Evolutionary conservation across 495 filamentous ascomycete species (phyloP), one percentile per base, ranked within the genome.

Genomic region (Bombardia bombarda): DNA sequence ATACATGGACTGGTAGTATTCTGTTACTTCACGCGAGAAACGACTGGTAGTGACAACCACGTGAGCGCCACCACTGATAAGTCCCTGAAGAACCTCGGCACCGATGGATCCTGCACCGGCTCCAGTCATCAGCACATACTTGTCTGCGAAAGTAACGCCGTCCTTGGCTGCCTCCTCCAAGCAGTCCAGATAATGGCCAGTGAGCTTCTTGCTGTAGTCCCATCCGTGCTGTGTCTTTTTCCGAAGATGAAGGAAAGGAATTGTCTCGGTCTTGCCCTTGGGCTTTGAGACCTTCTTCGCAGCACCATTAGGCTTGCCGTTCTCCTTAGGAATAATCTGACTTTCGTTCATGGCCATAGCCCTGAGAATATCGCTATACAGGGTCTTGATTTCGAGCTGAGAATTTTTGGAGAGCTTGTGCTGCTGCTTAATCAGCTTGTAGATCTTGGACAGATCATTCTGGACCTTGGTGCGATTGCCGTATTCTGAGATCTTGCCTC

Each of bases 1-100:
- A 61, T 97, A 99, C 88, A 99, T 97, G 33, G 85, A 81, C 68
- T 97, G 92, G 68, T 97, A 99, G 69, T 97, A 97, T 68, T 99
- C 93, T 19, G 93, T 99, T 38, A 97, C 92, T 58, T 96, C 85
- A 28, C 87, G 87, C 2, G 93, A 97, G 74, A 89, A 97, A 45
- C 92, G 81, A 60, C 86, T 93, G 22, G 92, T 97, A 7, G 92
- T 97, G 42, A 99, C 92, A 40, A 95, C 67, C 25, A 99, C 92
- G 69, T 88, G 89, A 52, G 90, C 92, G 55, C 92, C 92, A 63
- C 93, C 92, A 56, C 86, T 93, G 63, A 99, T 90, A 45, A 99
- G 71, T 26, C 92, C 92, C 65, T 97, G 90, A 10, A 99, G 75
- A 32, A 99, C 90, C 45, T 97, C 92, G n/a, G 93, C 93, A 57